Percentiles rank a stretch among this genome's conserved stretches.
Evolutionary conservation across 1,139 yeast species (phyloP).

Genomic region (Taphrina wiesneri): DNA sequence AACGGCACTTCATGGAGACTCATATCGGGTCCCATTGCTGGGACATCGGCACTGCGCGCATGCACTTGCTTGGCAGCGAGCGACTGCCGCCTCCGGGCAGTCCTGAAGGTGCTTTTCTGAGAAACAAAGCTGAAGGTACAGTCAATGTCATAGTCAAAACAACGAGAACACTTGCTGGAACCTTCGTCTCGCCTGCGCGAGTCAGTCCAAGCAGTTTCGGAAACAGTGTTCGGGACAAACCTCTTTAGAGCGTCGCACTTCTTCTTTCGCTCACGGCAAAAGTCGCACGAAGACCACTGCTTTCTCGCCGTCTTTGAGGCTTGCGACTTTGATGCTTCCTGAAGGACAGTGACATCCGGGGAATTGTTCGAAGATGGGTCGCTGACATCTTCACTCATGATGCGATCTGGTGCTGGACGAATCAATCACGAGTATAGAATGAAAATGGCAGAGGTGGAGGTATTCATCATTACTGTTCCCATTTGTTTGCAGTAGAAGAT

Average conservation of each 20-base stretch:
- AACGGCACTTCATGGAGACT: background rate
- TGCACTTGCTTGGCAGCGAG: slow-evolving; percentile 17
- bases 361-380: background rate
- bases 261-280: slow-evolving; percentile 27
- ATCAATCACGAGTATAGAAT: background rate
- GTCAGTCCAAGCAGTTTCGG: background rate
- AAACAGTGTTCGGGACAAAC: background rate
- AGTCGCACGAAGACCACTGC: slow-evolving; percentile 32
- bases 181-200: background rate
- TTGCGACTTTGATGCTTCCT: background rate
- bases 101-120: background rate
- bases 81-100: slow-evolving; percentile 11
- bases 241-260: background rate
- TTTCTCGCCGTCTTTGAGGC: slow-evolving; percentile 13
- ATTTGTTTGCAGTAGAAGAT: no score
- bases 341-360: background rate
- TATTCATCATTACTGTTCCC: no score
- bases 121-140: slow-evolving; percentile 26
- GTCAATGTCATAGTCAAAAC: slow-evolving; percentile 5
- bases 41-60: background rate
- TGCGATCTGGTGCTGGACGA: background rate
- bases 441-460: no score
- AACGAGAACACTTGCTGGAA: slow-evolving; percentile 13
- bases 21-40: background rate
- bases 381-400: background rate